phyloP scores from a whole-genome alignment of 164 flowering plant genomes.

The Brasenia schreberi region DNA sequence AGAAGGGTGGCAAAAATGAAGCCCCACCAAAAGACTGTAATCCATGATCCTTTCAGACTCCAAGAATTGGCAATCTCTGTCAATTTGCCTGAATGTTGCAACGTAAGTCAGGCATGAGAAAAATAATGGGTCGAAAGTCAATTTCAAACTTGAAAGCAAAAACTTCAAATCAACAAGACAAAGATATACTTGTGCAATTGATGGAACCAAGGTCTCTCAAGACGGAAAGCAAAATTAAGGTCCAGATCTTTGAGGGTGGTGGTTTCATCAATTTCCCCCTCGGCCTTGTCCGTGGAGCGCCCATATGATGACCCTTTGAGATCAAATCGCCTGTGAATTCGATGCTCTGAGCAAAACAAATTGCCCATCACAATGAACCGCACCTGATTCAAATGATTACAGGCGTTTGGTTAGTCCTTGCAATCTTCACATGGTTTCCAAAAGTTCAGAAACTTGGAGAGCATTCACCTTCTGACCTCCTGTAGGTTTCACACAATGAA shows the following conservation, averaged over 20 bases:
- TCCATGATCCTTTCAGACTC: constrained; percentile 87
- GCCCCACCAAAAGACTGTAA: constrained; percentile 81
- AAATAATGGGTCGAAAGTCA: neutral
- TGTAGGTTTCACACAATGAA: constrained; percentile 34
- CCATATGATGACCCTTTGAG: constrained; percentile 27
- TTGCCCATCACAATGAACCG: constrained; percentile 68
- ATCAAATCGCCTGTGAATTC: constrained; percentile 51
- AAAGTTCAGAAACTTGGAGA: neutral
- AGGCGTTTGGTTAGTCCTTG: constrained; percentile 23
- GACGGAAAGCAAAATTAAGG: constrained; percentile 63
- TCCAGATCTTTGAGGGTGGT: constrained; percentile 79
- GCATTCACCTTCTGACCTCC: constrained; percentile 33
- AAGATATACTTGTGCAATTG: constrained; percentile 48
- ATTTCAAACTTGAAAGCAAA: neutral
- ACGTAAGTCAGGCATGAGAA: neutral
- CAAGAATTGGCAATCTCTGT: constrained; percentile 73
- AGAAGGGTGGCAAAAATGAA: constrained; percentile 62
- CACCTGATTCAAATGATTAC: constrained; percentile 40
- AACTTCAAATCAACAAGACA: neutral
- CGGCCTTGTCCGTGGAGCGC: constrained; percentile 37
- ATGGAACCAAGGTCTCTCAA: constrained; percentile 49
- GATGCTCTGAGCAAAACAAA: constrained; percentile 51
- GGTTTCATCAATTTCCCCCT: constrained; percentile 47
- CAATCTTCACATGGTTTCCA: neutral
- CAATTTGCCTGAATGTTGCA: constrained; percentile 48